A percentile compares a stretch with the other conserved stretches of the same genome.
Evolutionary conservation across 192 early-diverging fungal species (phyloP).

Genomic region (Coemansia sp.): DNA sequence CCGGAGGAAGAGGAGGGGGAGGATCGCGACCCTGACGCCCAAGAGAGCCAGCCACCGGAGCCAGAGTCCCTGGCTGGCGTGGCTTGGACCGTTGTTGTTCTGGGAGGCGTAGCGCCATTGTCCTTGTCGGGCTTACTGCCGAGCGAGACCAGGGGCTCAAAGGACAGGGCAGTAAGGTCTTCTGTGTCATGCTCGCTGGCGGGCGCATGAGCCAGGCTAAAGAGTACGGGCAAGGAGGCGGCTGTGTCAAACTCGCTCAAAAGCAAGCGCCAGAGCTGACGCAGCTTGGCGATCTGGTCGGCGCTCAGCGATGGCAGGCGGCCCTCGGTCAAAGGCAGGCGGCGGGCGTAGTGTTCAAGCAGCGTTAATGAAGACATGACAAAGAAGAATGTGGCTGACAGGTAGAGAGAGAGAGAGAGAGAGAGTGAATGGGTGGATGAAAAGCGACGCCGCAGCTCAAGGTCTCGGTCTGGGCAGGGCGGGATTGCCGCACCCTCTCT

Average conservation of each 20-base stretch:
- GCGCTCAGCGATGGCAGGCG: constrained; percentile 44
- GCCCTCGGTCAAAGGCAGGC: constrained; percentile 28
- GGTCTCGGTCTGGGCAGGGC: neutral
- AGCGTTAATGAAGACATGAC: constrained; percentile 13
- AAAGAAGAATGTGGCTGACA: neutral
- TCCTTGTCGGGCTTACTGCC: constrained; percentile 17
- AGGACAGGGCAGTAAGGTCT: constrained; percentile 29
- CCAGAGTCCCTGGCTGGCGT: constrained; percentile 11
- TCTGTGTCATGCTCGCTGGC: constrained; percentile 2
- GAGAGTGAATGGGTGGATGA: neutral
- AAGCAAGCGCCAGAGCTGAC: constrained; percentile 58
- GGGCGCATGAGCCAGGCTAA: constrained; percentile 10
- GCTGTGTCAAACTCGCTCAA: constrained; percentile 30
- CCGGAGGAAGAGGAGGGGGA: neutral
- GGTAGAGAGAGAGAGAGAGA: neutral
- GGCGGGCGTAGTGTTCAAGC: constrained; percentile 39
- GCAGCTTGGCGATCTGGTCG: constrained; percentile 47
- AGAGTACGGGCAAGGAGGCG: constrained; percentile 18
- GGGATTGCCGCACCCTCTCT: neutral
- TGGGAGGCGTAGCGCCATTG: neutral
- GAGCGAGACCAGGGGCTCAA: constrained; percentile 37
- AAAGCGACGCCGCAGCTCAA: neutral
- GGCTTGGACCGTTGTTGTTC: neutral
- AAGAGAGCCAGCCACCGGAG: neutral
- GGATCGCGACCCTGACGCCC: neutral